Evolutionary conservation across 139 green algal genomes (phyloP).

Genomic region (Gonium pectorale): DNA sequence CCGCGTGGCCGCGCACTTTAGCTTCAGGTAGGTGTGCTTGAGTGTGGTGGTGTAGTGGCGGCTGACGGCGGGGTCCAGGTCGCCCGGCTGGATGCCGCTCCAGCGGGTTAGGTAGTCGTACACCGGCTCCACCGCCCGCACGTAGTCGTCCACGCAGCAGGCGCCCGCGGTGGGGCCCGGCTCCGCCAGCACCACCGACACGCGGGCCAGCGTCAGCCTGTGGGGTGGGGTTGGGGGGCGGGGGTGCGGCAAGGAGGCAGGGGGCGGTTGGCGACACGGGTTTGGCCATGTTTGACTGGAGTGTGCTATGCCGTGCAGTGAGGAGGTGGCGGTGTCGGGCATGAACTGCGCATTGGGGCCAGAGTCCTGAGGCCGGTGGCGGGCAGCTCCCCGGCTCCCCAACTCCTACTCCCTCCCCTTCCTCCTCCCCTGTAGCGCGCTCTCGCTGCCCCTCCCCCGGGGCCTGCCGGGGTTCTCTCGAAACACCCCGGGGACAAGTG

Average conservation of each 20-base stretch:
- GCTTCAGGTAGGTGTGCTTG: constrained; percentile 72
- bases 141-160: constrained; percentile 95
- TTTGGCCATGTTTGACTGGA: background rate
- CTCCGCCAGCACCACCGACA: constrained; percentile 91
- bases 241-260: background rate
- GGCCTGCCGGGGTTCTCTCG: too few relatives aligned
- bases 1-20: constrained; percentile 30
- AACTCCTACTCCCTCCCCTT: background rate
- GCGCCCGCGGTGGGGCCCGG: constrained; percentile 66
- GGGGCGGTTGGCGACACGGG: background rate
- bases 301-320: background rate
- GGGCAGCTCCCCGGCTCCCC: too few relatives aligned
- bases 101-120: constrained; percentile 95
- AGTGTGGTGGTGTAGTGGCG: constrained; percentile 91
- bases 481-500: too few relatives aligned
- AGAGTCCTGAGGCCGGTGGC: too few relatives aligned
- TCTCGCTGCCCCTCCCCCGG: background rate
- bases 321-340: background rate
- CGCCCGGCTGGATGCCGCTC: constrained; percentile 74
- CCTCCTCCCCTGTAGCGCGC: background rate
- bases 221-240: background rate
- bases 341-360: too few relatives aligned
- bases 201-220: constrained; percentile 88
- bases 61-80: constrained; percentile 80
- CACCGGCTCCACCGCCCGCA: constrained; percentile 90